These are phyloP conservation scores for Herpetomonas samuelpessoai DNA, from an alignment of 208 protist species.

Conservation along the genomic window DNA sequence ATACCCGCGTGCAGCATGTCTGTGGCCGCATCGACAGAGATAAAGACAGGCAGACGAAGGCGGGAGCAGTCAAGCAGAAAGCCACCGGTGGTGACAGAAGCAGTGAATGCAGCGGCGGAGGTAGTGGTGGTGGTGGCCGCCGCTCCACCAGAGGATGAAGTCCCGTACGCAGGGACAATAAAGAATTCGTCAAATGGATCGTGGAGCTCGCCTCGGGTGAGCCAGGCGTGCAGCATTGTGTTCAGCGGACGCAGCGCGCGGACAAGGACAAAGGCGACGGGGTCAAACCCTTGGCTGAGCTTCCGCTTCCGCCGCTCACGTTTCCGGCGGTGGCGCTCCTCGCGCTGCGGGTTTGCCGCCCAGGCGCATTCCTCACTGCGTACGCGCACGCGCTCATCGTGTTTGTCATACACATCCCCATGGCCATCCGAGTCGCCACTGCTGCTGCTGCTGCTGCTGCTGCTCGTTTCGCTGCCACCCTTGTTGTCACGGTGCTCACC, in stretches of 20 bases:
- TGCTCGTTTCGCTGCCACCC: background rate
- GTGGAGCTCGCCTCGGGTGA: constrained; percentile 43
- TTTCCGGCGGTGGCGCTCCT: background rate
- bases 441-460: background rate
- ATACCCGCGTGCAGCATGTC: constrained; percentile 64
- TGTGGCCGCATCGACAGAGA: constrained; percentile 44
- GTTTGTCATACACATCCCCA: background rate
- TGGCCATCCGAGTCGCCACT: background rate
- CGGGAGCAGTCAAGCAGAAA: constrained; percentile 59
- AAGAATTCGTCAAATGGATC: constrained; percentile 88
- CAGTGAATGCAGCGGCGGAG: too few species aligned
- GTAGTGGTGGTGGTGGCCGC: background rate
- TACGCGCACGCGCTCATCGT: background rate
- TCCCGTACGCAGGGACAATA: constrained; percentile 63
- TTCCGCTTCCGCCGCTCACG: constrained; percentile 1
- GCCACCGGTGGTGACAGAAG: constrained; percentile 49
- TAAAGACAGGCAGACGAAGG: constrained; percentile 69
- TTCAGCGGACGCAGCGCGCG: constrained; percentile 53
- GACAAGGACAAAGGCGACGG: constrained; percentile 48
- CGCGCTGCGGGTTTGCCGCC: background rate
- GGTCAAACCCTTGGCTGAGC: constrained; percentile 31
- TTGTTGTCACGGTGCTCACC: constrained; percentile 5
- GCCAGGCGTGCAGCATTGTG: constrained; percentile 59
- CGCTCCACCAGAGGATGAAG: background rate
- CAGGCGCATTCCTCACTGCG: background rate